Conservation (phyloP, 352 stramenopile genomes). For the Globisporangium cystogenes region DNA sequence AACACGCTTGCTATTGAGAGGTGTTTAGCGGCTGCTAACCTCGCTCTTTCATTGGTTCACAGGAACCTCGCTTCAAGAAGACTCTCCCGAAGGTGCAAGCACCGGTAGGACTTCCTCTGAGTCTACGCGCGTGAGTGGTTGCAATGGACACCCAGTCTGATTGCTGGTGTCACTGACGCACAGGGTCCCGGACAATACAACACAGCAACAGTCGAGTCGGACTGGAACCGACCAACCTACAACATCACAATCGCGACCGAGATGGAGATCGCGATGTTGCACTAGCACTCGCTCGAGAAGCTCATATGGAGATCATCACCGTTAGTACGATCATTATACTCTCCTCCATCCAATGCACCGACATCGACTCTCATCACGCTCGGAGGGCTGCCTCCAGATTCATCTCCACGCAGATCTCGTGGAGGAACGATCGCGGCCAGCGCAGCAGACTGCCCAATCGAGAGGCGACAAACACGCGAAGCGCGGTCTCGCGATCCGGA, state of each 20-base stretch:
- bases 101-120: slow-evolving; percentile 25
- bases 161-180: not conserved
- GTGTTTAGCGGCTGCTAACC: not conserved
- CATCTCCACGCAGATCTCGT: slow-evolving; percentile 4
- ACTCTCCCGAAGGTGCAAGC: slow-evolving; percentile 43
- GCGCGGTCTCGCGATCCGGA: not conserved
- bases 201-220: slow-evolving; percentile 55
- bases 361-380: not conserved
- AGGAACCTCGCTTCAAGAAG: slow-evolving; percentile 78
- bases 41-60: not conserved
- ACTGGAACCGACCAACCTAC: slow-evolving; percentile 85
- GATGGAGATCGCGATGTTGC: slow-evolving; percentile 73
- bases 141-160: not conserved
- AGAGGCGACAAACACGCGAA: not conserved
- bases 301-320: not conserved
- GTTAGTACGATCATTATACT: slow-evolving; percentile 2
- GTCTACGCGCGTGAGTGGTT: too few species aligned
- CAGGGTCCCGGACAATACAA: slow-evolving; percentile 77
- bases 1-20: not conserved
- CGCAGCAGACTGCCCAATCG: not conserved
- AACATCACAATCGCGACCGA: slow-evolving; percentile 85
- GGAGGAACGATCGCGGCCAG: slow-evolving; percentile 1
- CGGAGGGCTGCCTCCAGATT: not conserved
- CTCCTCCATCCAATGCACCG: not conserved
- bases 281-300: slow-evolving; percentile 2